Conservation (phyloP, 306 rosid species). For the Pyrus bretschneideri region DNA sequence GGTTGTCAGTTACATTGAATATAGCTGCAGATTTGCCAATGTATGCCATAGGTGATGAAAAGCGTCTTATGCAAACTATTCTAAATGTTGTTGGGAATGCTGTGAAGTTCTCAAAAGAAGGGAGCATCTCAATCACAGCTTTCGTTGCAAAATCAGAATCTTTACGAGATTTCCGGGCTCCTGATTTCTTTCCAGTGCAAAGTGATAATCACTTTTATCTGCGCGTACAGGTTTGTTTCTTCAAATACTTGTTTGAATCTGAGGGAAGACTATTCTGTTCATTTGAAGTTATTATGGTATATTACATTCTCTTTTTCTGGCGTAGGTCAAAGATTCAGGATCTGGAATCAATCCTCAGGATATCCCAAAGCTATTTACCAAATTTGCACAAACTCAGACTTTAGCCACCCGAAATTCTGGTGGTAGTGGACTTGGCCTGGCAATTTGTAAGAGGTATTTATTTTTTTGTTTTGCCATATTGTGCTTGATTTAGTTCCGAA, state of each 20-base stretch:
- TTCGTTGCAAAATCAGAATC: conserved; percentile 68
- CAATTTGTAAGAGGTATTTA: conserved; percentile 84
- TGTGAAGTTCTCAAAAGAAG: conserved; percentile 92
- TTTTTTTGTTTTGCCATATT: conserved; percentile 7
- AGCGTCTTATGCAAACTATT: conserved; percentile 81
- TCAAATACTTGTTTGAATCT: conserved; percentile 15
- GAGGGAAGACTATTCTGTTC: conserved; percentile 4
- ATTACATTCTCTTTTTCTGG: background rate
- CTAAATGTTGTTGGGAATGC: conserved; percentile 93
- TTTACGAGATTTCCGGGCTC: conserved; percentile 59
- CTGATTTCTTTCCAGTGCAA: conserved; percentile 58
- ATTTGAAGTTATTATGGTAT: conserved; percentile 1
- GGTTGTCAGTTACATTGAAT: conserved; percentile 51
- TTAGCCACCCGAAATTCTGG: conserved; percentile 49
- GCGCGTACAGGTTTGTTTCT: conserved; percentile 73
- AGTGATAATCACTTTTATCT: conserved; percentile 80
- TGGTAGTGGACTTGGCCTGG: conserved; percentile 92
- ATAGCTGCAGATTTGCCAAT: conserved; percentile 72
- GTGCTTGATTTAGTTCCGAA: conserved; percentile 3
- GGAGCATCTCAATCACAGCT: conserved; percentile 59
- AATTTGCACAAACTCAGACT: conserved; percentile 78
- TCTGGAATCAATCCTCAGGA: conserved; percentile 82
- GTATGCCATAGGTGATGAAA: conserved; percentile 74
- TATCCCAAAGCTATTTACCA: conserved; percentile 73
- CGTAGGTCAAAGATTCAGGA: conserved; percentile 86